Evolutionary conservation across 1,284 basidiomycete species (phyloP), one percentile per base, ranked within the genome.

Genomic region (Ustilago shanxiensis): DNA sequence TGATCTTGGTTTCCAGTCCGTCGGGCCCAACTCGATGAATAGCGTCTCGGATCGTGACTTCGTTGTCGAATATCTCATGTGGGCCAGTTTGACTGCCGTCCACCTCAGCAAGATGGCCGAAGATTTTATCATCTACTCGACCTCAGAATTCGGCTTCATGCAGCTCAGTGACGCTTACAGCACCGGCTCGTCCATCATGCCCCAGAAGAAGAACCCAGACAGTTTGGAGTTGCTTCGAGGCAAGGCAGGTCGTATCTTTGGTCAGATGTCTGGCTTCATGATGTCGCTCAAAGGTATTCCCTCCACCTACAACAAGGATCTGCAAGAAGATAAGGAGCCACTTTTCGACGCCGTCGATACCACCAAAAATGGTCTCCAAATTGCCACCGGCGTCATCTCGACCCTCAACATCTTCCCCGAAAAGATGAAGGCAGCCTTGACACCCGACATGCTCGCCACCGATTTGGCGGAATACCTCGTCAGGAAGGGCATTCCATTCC

Each of bases 161-260:
- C 91, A 92, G 41, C 88, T 98, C 79, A 95, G 93, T 84, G 96
- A 99, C 87, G 96, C 96, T 3, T 99, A 98, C 88, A 94, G 94
- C 86, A 99, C 96, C 37, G 96, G 96, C 13, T 98, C 95, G 45
- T 98, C 95, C 76, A 98, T 99, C 86, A 99, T 99, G 96, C 96
- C 96, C 1, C 96, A 99, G 86, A 98, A 99, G 89, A 98, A 99
- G 89, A 99, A 99, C 87, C 95, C 97, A 20, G 96, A 98, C 87
- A 97, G 95, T 31, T 88, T 97, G 53, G 97, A 99, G 86, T 89
- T 99, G 28, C 89, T 99, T 64, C 92, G 96, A 70, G 96, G 96
- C 77, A 99, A 99, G 88, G 91, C 93, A 28, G 96, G 97, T 9
- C 92, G 96, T 41, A 90, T 97, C 41, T 97, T 98, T 87, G 96